phyloP scores from a whole-genome alignment of 2,329 filamentous ascomycete species.

The Colletotrichum spaethianum region DNA sequence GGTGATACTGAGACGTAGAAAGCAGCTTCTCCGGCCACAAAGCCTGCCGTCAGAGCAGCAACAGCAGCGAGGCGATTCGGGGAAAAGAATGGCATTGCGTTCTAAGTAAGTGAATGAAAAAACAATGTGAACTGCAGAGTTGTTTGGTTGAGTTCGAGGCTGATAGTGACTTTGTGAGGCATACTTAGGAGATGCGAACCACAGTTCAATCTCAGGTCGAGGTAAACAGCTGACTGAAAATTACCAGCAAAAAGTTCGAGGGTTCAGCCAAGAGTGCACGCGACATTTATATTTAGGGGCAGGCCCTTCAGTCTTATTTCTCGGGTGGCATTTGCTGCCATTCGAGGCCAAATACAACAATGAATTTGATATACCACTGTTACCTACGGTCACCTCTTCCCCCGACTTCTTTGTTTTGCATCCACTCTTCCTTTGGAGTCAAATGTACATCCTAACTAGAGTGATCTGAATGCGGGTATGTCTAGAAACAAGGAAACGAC shows the following conservation, averaged over 20 bases:
- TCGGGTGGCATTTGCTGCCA: background rate
- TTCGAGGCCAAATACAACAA: background rate
- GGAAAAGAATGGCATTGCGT: background rate
- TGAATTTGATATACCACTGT: background rate
- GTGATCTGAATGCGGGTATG: no score
- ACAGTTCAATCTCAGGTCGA: background rate
- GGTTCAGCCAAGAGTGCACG: background rate
- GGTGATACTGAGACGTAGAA: background rate
- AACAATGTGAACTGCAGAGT: background rate
- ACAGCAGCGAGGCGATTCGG: background rate
- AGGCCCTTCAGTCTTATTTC: background rate
- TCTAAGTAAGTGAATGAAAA: no score
- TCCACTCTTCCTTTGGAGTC: no score
- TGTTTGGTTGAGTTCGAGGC: no score
- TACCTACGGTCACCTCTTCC: background rate
- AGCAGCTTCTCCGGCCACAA: background rate
- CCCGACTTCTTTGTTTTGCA: background rate
- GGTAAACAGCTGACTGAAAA: background rate
- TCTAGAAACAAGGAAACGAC: no score
- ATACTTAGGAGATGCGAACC: background rate
- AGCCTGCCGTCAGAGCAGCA: background rate
- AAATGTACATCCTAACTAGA: no score
- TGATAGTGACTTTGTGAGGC: background rate
- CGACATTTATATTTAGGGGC: background rate
- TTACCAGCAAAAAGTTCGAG: background rate